phyloP scores from a whole-genome alignment of 2,329 filamentous ascomycete genomes.

The Pseudocercospora eumusae region DNA sequence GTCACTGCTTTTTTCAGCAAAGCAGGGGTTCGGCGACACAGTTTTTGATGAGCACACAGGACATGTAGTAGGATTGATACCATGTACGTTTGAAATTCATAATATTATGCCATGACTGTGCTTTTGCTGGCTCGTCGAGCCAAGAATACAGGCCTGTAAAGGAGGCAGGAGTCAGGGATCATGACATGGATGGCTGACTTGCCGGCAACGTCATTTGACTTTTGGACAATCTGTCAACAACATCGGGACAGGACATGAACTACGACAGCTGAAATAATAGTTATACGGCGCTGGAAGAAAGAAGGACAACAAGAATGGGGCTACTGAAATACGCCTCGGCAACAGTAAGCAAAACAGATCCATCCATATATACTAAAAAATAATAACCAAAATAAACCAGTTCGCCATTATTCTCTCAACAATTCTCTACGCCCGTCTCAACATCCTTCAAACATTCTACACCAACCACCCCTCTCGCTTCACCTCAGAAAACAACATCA shows the following conservation, averaged over 20 bases:
- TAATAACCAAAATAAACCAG: constrained; percentile 9
- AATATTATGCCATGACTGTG: neutral
- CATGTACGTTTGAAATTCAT: neutral
- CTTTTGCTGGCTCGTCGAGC: neutral
- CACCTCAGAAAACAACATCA: constrained; percentile 20
- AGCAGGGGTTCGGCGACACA: neutral
- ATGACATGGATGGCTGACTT: constrained; percentile 5
- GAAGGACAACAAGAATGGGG: neutral
- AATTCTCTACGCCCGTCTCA: constrained; percentile 28
- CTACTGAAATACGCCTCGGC: constrained; percentile 4
- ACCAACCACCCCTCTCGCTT: constrained; percentile 27
- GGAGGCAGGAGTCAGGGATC: neutral
- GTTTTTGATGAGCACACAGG: constrained; percentile 8
- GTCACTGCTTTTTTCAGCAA: constrained; percentile 3
- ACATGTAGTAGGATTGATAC: constrained; percentile 9
- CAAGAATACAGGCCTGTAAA: constrained; percentile 8
- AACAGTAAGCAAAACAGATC: neutral
- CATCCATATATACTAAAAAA: neutral
- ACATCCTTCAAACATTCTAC: constrained; percentile 26
- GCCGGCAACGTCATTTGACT: constrained; percentile 2
- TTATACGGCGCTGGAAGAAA: neutral
- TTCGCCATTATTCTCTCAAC: constrained; percentile 20
- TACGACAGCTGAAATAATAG: neutral
- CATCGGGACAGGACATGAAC: neutral
- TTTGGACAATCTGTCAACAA: constrained; percentile 3